Evolutionary conservation across 2,329 filamentous ascomycete species (phyloP), one percentile per base, ranked within the genome.

Genomic region (Sordariomycetes sp.): DNA sequence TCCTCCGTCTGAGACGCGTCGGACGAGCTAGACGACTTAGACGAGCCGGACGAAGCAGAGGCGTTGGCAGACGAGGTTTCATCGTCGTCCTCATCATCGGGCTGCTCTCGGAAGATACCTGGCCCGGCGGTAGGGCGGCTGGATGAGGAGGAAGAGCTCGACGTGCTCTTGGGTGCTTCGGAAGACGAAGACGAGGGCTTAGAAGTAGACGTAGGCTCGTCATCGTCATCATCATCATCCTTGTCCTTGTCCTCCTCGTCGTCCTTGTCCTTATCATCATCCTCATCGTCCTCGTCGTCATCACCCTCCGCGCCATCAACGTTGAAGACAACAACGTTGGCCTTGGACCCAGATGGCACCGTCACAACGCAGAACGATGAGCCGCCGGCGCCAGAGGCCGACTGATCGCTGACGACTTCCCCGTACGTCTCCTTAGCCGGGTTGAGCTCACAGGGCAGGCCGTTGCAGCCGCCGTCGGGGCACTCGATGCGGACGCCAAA

Each of bases 311-410:
- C 73, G 48, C 74, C 74, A 59, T 77, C 74, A 15, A 73, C 64
- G 62, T 70, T 74, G 64, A 73, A 81, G 45, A 88, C 80, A 28
- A 89, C 79, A 61, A 91, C 81, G 64, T 81, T 82, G 51, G 86
- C 88, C 57, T 76, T 81, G 53, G 71, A 69, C 28, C 87, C 87
- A 63, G 80, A 79, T 51, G 83, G 75, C 17, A 90, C 83, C 15
- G 87, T 91, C 13, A 88, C 87, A 53, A 90, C 87, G 64, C 88
- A 92, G 70, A 89, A 91, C 50, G 75, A 73, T 20, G 82, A 80
- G 62, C 79, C 83, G 34, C 86, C 86, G 17, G 86, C 87, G 55
- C 87, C 87, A 17, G 71, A 70, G 45, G 79, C 73, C 34, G 70
- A 65, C 22, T 76, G 69, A 20, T 76, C 69, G 64, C 84, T 86